A percentile compares a stretch with the other conserved stretches of the same genome.
These are phyloP conservation scores for Globisporangium cederbergense DNA, from an alignment of 352 stramenopile genomes.

Conservation along the genomic window DNA sequence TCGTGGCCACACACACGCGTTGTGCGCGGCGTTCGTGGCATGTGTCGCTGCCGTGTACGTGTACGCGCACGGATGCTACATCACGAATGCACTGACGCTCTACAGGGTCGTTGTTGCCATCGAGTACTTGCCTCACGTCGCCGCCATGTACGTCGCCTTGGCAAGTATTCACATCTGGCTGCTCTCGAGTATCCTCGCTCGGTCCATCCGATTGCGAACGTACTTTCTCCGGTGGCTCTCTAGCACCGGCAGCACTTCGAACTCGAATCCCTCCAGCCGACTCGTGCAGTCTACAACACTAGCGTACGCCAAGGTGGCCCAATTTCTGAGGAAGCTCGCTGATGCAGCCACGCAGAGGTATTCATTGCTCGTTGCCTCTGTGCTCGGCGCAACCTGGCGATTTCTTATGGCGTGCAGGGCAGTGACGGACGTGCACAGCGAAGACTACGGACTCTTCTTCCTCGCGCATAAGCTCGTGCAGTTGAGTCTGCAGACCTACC, in stretches of 20 bases:
- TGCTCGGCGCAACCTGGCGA: background rate
- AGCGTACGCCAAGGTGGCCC: background rate
- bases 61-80: background rate
- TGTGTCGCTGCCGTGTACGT: background rate
- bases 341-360: background rate
- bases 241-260: background rate
- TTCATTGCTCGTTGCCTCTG: background rate
- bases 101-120: background rate
- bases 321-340: background rate
- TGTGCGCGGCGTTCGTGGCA: background rate
- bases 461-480: slow-evolving; percentile 26
- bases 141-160: slow-evolving; percentile 1
- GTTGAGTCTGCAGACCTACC: slow-evolving; percentile 23
- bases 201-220: background rate
- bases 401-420: background rate
- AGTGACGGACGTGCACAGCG: too few relatives aligned
- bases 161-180: background rate
- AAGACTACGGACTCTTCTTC: slow-evolving; percentile 25
- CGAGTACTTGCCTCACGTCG: background rate
- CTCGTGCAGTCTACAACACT: background rate
- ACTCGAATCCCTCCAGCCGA: background rate
- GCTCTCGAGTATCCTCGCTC: background rate
- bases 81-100: background rate
- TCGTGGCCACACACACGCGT: background rate
- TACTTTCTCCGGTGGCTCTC: background rate